Evolutionary conservation across 495 filamentous ascomycete species (phyloP).

Genomic region (Articulospora tetracladia): DNA sequence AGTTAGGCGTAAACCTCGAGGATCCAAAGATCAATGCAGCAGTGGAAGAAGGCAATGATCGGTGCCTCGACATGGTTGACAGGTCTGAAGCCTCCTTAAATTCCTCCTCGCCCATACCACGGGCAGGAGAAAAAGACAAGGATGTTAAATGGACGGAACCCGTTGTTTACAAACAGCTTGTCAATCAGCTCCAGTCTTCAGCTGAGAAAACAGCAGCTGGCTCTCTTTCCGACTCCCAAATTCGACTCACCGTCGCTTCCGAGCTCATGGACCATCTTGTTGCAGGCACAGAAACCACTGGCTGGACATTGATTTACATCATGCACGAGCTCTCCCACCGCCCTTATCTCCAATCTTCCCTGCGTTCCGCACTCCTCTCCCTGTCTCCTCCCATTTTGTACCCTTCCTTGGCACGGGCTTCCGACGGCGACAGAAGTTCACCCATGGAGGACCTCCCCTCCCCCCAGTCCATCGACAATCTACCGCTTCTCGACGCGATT

Average conservation of each 20-base stretch:
- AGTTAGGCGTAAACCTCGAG: constrained; percentile 3
- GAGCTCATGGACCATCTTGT: constrained; percentile 72
- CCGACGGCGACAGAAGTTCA: constrained; percentile 2
- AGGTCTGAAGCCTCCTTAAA: neutral
- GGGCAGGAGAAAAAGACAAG: neutral
- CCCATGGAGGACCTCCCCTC: constrained; percentile 33
- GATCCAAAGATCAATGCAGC: constrained; percentile 2
- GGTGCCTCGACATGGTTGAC: constrained; percentile 9
- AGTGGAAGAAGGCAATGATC: constrained; percentile 6
- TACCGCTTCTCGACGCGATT: constrained; percentile 69
- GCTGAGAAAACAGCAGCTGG: neutral
- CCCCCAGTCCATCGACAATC: constrained; percentile 56
- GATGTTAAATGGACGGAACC: constrained; percentile 9
- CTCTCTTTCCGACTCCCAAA: constrained; percentile 6
- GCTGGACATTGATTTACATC: constrained; percentile 66
- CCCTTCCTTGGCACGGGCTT: constrained; percentile 14
- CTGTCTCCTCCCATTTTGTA: constrained; percentile 30
- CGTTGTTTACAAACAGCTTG: constrained; percentile 12
- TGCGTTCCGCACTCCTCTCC: constrained; percentile 57
- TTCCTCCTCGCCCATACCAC: neutral
- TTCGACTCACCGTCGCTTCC: constrained; percentile 41
- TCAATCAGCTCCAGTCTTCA: constrained; percentile 12
- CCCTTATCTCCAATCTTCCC: constrained; percentile 48
- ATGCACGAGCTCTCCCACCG: constrained; percentile 61
- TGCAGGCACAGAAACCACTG: constrained; percentile 74